Base-by-base conservation (phyloP, 1,139 yeast genomes). In the Casaregolazyma suthepensis region DNA sequence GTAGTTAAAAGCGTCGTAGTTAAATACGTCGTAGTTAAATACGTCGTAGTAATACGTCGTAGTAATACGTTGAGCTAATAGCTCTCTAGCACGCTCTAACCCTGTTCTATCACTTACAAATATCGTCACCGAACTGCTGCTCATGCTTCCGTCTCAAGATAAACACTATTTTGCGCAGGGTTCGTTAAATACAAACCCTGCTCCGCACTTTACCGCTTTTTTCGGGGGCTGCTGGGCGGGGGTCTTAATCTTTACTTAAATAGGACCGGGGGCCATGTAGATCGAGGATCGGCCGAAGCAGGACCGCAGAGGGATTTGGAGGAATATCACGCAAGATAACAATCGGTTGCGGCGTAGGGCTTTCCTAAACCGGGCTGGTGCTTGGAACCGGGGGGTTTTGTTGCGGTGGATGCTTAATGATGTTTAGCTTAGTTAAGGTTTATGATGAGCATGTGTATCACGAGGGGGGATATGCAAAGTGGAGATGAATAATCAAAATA, bases 81-180 rank as follows among this genome's bases (percentile, higher is more conserved):
- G n/a, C n/a, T n/a, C n/a, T n/a, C n/a, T n/a, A n/a, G n/a, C n/a
- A n/a, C n/a, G n/a, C n/a, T n/a, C n/a, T n/a, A n/a, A n/a, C n/a
- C n/a, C n/a, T n/a, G n/a, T n/a, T n/a, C n/a, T n/a, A n/a, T n/a
- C 18, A 56, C 62, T 20, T 59, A 59, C 63, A 57, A 61, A 59
- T 20, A 63, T 53, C 48, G 63, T 65, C 44, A 63, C 65, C 50
- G 63, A 66, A 18, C 61, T 63, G 55, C 61, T 60, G 31, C 52
- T 49, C 52, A 49, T 49, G 13, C 10, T 44, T 20, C 7, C 7
- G 4, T 15, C 7, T 17, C 43, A 37, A 38, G 20, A 17, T 17
- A 38, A 38, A 38, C 43, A 9, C 6, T 26, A 26, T 26, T 26
- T 26, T 26, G 31, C 12, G 31, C 31, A 26, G 31, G 31, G 31